These are phyloP conservation scores for Rehmannia glutinosa DNA, from an alignment of 257 asterid genomes.

Conservation along the genomic window DNA sequence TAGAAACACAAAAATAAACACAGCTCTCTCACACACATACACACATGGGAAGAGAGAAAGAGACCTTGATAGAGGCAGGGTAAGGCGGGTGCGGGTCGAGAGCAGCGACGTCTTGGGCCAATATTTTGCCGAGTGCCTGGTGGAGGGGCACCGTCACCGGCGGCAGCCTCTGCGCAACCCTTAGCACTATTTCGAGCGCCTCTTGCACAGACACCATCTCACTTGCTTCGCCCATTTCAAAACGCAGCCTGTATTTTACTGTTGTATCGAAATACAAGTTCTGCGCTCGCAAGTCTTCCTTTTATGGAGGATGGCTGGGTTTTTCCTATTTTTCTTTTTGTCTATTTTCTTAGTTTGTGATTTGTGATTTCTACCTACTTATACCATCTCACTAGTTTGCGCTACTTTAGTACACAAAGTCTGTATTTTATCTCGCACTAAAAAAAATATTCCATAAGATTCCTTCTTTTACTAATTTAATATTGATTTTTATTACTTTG, in stretches of 20 bases:
- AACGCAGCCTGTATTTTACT: neutral
- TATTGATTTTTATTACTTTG: too few species aligned
- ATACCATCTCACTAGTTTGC: too few species aligned
- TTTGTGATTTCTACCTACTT: too few species aligned
- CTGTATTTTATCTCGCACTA: too few species aligned
- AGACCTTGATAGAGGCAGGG: slow-evolving; percentile 92
- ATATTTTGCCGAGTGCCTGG: slow-evolving; percentile 64
- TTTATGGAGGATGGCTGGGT: neutral
- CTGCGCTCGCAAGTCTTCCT: neutral
- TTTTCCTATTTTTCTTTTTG: too few species aligned
- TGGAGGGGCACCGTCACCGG: slow-evolving; percentile 59
- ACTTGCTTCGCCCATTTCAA: slow-evolving; percentile 19
- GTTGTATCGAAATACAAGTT: neutral
- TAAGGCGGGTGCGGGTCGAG: slow-evolving; percentile 94
- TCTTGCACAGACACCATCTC: slow-evolving; percentile 58
- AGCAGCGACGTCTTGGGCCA: slow-evolving; percentile 80
- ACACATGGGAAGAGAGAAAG: neutral
- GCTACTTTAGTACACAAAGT: too few species aligned
- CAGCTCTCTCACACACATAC: neutral
- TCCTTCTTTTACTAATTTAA: too few species aligned
- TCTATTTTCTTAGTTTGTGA: too few species aligned
- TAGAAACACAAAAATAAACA: neutral
- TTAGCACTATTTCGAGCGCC: slow-evolving; percentile 61
- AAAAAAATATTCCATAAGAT: too few species aligned
- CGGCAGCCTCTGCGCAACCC: slow-evolving; percentile 52